Evolutionary conservation across 345 rosid species (phyloP).

Genomic region (thale cress (Arabidopsis thaliana)): DNA sequence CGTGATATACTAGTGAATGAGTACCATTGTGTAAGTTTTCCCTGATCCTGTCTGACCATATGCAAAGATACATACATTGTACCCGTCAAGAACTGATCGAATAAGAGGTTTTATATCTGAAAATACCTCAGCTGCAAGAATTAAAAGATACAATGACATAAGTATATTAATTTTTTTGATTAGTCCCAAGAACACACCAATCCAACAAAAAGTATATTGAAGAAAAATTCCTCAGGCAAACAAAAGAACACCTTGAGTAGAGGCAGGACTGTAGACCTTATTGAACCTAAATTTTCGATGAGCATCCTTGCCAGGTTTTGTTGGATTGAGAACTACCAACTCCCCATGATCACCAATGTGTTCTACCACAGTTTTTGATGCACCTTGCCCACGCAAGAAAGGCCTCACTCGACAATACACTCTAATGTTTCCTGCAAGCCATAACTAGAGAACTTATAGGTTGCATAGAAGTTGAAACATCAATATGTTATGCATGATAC

Average conservation of each 20-base stretch:
- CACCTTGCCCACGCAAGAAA: slow-evolving; percentile 65
- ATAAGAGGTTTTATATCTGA: slow-evolving; percentile 76
- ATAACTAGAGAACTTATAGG: slow-evolving; percentile 11
- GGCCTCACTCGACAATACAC: slow-evolving; percentile 90
- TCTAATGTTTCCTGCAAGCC: slow-evolving; percentile 81
- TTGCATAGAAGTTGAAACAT: slow-evolving; percentile 1
- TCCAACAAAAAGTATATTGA: background rate
- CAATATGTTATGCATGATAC: slow-evolving; percentile 11
- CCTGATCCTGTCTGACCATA: slow-evolving; percentile 99
- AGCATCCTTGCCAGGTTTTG: slow-evolving; percentile 85
- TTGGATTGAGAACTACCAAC: slow-evolving; percentile 69
- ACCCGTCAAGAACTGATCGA: slow-evolving; percentile 86
- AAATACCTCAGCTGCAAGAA: slow-evolving; percentile 74
- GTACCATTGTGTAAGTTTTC: slow-evolving; percentile 94
- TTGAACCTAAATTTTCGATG: slow-evolving; percentile 73
- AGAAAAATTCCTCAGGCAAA: slow-evolving; percentile 1
- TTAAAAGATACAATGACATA: slow-evolving; percentile 13
- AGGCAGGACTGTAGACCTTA: slow-evolving; percentile 70
- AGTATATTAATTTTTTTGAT: background rate
- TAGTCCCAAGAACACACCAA: background rate
- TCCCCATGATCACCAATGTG: slow-evolving; percentile 76
- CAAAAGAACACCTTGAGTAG: slow-evolving; percentile 77
- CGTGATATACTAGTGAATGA: background rate
- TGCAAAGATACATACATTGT: slow-evolving; percentile 90
- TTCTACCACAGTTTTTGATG: slow-evolving; percentile 58